Conservation (phyloP, 768 basidiomycete species). For the Crepidotus variabilis region DNA sequence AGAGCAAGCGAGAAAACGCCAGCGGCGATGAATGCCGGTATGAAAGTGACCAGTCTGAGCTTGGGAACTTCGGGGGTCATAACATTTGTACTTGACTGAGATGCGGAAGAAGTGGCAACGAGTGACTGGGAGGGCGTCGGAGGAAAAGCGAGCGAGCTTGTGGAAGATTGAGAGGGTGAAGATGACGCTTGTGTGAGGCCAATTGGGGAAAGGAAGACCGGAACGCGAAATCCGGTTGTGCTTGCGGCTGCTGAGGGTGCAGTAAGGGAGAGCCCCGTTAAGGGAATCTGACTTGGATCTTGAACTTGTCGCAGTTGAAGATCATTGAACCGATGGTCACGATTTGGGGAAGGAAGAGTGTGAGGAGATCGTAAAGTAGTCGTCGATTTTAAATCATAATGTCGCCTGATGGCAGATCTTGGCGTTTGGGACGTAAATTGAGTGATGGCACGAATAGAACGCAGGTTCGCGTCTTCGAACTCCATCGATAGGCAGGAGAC, state of each 20-base stretch:
- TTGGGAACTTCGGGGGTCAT: neutral
- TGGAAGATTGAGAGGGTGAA: too few relatives aligned
- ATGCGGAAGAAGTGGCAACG: neutral
- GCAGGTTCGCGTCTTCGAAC: neutral
- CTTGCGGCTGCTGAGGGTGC: too few relatives aligned
- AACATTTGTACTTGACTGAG: neutral
- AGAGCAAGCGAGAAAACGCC: conserved; percentile 27
- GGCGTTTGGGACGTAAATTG: neutral
- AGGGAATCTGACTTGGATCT: too few relatives aligned
- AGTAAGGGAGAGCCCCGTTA: too few relatives aligned
- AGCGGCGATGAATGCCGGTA: conserved; percentile 27
- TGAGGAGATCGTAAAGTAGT: neutral
- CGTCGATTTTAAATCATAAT: neutral
- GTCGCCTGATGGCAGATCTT: neutral
- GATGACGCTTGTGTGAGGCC: too few relatives aligned
- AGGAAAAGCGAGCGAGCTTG: too few relatives aligned
- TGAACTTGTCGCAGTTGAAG: too few relatives aligned
- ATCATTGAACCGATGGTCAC: too few relatives aligned
- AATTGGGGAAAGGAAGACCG: too few relatives aligned
- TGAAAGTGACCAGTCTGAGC: conserved; percentile 21
- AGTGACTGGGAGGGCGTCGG: neutral
- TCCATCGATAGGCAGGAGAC: neutral
- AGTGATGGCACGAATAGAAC: conserved; percentile 1
- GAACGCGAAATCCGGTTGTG: too few relatives aligned
- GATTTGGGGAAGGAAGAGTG: too few relatives aligned